Conservation (phyloP, 495 filamentous ascomycete species). For the Penicillium nucicola region DNA sequence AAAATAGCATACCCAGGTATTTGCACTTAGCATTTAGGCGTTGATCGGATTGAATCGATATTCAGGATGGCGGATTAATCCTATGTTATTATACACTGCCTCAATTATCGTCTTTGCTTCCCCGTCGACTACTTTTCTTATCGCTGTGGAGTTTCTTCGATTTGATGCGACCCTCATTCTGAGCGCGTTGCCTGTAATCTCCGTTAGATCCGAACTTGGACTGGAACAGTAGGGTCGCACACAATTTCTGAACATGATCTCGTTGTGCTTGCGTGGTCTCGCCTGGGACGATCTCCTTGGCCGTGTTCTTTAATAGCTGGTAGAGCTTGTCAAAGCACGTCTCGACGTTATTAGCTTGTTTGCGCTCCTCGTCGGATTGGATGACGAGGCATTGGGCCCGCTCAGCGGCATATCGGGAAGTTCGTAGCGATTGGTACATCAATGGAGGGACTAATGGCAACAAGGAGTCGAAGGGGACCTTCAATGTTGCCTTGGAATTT, state of each 20-base stretch:
- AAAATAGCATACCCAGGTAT: conserved; percentile 8
- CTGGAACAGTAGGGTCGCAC: conserved; percentile 26
- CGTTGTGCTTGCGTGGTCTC: conserved; percentile 60
- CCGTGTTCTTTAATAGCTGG: conserved; percentile 52
- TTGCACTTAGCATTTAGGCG: conserved; percentile 20
- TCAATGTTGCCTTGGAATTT: conserved; percentile 86
- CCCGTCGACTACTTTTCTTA: conserved; percentile 73
- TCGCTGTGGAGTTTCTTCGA: conserved; percentile 73
- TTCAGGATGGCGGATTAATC: conserved; percentile 11
- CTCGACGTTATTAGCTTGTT: conserved; percentile 62
- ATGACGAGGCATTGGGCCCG: conserved; percentile 62
- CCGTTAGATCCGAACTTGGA: not conserved
- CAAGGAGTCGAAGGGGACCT: conserved; percentile 55
- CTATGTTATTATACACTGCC: not conserved
- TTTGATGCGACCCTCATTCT: conserved; percentile 66
- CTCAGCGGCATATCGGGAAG: conserved; percentile 67
- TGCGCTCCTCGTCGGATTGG: conserved; percentile 64
- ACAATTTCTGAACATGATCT: conserved; percentile 62
- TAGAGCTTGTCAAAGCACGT: conserved; percentile 63
- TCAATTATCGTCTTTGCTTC: conserved; percentile 44
- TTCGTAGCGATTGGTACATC: conserved; percentile 59
- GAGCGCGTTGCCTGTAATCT: conserved; percentile 60
- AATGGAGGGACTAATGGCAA: conserved; percentile 62
- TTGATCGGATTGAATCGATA: conserved; percentile 22
- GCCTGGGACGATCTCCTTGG: conserved; percentile 54